Conservation (phyloP, 1,284 basidiomycete genomes). For the Ustilago curta region DNA sequence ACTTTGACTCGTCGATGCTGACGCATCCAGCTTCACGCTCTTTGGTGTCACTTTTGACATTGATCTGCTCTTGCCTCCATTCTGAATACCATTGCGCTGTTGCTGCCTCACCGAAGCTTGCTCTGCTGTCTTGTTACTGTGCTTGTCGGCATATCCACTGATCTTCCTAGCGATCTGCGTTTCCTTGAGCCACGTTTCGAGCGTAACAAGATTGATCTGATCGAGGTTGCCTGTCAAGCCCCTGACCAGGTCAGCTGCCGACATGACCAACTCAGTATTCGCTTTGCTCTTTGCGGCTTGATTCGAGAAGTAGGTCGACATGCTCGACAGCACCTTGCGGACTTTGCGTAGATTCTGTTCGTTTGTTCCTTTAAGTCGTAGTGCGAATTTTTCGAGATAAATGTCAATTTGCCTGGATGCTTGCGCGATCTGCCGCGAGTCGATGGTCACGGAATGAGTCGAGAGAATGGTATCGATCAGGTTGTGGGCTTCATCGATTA, state of each 20-base stretch:
- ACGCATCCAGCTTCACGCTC: not conserved
- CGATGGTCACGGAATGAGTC: constrained; percentile 81
- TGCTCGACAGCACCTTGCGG: constrained; percentile 43
- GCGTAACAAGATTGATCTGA: constrained; percentile 78
- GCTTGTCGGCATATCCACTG: constrained; percentile 81
- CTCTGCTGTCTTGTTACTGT: constrained; percentile 73
- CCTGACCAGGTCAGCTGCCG: constrained; percentile 76
- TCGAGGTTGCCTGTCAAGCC: constrained; percentile 78
- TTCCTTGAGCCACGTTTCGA: constrained; percentile 83
- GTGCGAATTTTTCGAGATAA: constrained; percentile 84
- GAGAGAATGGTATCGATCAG: constrained; percentile 81
- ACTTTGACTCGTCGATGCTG: constrained; percentile 19
- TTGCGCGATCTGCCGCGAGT: constrained; percentile 74
- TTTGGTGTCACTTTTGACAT: not conserved
- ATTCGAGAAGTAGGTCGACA: constrained; percentile 36
- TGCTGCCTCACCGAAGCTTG: constrained; percentile 63
- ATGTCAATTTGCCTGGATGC: constrained; percentile 82
- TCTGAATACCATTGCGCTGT: constrained; percentile 4
- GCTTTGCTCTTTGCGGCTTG: constrained; percentile 15
- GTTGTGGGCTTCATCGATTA: constrained; percentile 96
- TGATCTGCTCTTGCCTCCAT: constrained; percentile 1
- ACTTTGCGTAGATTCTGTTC: constrained; percentile 84
- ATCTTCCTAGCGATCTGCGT: constrained; percentile 82
- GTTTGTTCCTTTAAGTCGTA: constrained; percentile 80
- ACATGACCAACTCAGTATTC: constrained; percentile 72